Conservation (phyloP, 257 asterid genomes). For the Penstemon barbatus region DNA sequence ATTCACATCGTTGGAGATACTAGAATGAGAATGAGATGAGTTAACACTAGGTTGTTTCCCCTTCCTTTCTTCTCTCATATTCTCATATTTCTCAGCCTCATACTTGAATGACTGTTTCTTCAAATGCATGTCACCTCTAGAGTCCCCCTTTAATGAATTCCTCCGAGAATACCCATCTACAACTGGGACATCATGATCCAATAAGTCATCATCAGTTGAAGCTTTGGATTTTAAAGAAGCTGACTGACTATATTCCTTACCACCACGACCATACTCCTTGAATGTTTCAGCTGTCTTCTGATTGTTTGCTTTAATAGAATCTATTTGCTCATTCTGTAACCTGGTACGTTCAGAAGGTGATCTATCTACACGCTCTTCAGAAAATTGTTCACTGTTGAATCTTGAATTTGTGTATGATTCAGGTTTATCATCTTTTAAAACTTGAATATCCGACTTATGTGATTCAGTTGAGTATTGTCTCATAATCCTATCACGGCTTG, state of each 20-base stretch:
- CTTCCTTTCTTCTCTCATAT: conserved; percentile 39
- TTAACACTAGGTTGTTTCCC: conserved; percentile 38
- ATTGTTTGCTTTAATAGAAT: conserved; percentile 30
- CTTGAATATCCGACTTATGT: conserved; percentile 33
- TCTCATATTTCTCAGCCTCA: conserved; percentile 42
- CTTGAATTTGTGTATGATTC: conserved; percentile 31
- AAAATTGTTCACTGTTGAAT: conserved; percentile 28
- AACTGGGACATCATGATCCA: conserved; percentile 33
- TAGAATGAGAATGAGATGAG: conserved; percentile 49
- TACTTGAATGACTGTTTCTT: conserved; percentile 35
- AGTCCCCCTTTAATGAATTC: conserved; percentile 36
- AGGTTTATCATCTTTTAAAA: conserved; percentile 37
- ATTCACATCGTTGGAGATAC: conserved; percentile 43
- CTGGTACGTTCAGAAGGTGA: conserved; percentile 33
- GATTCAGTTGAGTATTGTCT: conserved; percentile 46
- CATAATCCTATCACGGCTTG: conserved; percentile 44
- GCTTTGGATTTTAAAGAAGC: conserved; percentile 39
- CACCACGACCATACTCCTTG: conserved; percentile 33
- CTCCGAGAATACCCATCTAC: conserved; percentile 37
- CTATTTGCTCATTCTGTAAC: conserved; percentile 34
- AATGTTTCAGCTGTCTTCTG: conserved; percentile 32
- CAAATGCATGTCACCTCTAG: conserved; percentile 22
- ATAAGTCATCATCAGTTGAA: conserved; percentile 37
- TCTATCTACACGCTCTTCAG: conserved; percentile 37
- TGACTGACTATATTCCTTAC: conserved; percentile 34